phyloP scores from a whole-genome alignment of 169 alveolate species.

The Cryptosporidium meleagridis region DNA sequence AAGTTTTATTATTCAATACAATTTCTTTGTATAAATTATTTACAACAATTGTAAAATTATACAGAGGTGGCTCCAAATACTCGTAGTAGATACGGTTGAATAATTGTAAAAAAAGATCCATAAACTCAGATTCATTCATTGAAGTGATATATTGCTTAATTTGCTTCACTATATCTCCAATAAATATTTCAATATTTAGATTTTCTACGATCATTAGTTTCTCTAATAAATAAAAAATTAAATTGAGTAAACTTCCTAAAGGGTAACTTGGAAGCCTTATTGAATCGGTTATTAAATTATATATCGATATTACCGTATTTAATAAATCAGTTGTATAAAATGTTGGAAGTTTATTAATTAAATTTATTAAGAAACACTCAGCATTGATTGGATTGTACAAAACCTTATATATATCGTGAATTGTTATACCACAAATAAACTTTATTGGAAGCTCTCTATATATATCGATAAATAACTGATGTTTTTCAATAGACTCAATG shows the following conservation, averaged over 20 bases:
- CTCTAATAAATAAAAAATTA: conserved; percentile 7
- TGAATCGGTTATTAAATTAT: neutral
- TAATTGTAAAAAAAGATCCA: neutral
- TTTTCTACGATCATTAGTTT: neutral
- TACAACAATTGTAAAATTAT: neutral
- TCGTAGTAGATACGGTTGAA: neutral
- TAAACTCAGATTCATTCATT: neutral
- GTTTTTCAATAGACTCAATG: conserved; percentile 29
- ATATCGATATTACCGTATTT: neutral
- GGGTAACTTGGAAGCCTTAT: conserved; percentile 13
- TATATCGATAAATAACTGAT: conserved; percentile 32
- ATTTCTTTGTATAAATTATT: neutral
- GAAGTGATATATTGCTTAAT: neutral
- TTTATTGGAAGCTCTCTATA: conserved; percentile 36
- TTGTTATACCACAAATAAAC: neutral
- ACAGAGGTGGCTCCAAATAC: neutral
- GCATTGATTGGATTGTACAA: neutral
- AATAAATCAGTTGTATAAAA: neutral
- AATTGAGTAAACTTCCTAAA: neutral
- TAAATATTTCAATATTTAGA: neutral
- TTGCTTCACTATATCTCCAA: neutral
- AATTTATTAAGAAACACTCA: conserved; percentile 18
- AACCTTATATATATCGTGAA: conserved; percentile 3
- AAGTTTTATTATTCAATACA: neutral
- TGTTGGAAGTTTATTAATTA: neutral